Conservation (phyloP, 1,284 basidiomycete genomes). For the Cutaneotrichosporon cutaneum region DNA sequence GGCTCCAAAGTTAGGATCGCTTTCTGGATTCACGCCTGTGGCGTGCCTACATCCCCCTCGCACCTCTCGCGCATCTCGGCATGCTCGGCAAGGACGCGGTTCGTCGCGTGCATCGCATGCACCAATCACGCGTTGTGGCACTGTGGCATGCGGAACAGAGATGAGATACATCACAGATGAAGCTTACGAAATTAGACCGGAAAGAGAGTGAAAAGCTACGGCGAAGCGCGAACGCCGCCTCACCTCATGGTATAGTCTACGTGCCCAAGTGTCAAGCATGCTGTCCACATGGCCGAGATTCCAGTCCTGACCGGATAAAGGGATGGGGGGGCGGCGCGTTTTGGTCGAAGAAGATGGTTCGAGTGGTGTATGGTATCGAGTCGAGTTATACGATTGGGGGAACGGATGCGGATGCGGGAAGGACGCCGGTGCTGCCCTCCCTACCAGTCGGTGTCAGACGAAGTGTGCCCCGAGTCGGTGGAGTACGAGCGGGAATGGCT, state of each 20-base stretch:
- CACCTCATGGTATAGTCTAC: no score
- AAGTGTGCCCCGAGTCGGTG: neutral
- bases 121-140: no score
- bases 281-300: neutral
- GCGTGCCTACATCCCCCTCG: neutral
- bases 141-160: no score
- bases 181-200: neutral
- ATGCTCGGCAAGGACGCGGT: no score
- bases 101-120: no score
- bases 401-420: no score
- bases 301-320: neutral
- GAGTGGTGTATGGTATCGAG: neutral
- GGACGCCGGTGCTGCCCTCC: neutral
- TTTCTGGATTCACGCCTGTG: neutral
- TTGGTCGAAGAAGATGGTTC: neutral
- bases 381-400: no score
- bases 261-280: neutral
- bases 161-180: neutral
- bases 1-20: neutral
- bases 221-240: no score
- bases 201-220: neutral
- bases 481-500: neutral
- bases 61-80: neutral
- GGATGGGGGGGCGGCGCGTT: no score
- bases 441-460: neutral